Base-by-base conservation (phyloP, 192 early-diverging fungal genomes). In the Ambispora gerdemannii region DNA sequence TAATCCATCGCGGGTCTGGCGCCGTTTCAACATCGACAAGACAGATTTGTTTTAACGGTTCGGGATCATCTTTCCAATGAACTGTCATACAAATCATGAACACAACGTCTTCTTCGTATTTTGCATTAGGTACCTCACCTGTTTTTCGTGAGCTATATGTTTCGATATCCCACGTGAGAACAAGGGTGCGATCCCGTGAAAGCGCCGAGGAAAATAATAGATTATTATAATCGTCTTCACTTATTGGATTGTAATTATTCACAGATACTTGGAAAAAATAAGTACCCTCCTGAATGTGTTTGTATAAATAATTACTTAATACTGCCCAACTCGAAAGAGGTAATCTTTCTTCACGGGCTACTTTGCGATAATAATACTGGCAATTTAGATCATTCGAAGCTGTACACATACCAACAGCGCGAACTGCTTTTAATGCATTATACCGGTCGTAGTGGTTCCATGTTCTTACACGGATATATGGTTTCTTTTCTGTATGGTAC, bases 51-150 rank as follows among this genome's bases (percentile, higher is more conserved):
- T n/a, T n/a, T n/a, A n/a, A n/a, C n/a, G n/a, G n/a, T n/a, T 32
- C 34, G 30, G 59, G 59, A 36, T 61, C 13, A 22, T 61, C 30
- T 32, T 61, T 61, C 59, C 3, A 61, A 30, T 61, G 59, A 61
- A 61, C 28, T 34, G 59, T 61, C 20, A 61, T 61, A 61, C 59
- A 31, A 36, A 61, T 61, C 3, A 32, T 61, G 22, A 61, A 61
- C 34, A 61, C 22, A 0, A 17, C 17, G 34, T 61, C 59, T 61
- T 61, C 30, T 34, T 32, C 24, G 36, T 62, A 61, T 61, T 20
- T 32, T 27, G 30, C 59, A 0, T 34, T 61, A 61, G 59, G 31
- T 4, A 32, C 32, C 15, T 62, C 17, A 7, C 24, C 60, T 62
- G 36, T 20, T 31, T 33, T 33, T 34, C 47, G 47, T 19, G 47